Conservation (phyloP, 2,329 filamentous ascomycete species). For the Ophiostoma sp. region DNA sequence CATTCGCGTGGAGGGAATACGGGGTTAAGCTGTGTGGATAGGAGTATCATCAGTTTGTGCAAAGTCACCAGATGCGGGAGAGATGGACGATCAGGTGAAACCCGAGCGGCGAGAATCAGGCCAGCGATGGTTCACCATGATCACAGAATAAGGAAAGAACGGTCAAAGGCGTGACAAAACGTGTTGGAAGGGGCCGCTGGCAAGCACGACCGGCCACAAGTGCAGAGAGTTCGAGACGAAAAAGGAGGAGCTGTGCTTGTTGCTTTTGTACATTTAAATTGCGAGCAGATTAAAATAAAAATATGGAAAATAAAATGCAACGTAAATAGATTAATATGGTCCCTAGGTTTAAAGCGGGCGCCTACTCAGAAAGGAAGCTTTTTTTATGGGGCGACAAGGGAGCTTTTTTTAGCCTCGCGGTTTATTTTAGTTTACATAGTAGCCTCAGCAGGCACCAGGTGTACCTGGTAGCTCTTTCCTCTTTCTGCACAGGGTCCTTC, state of each 20-base stretch:
- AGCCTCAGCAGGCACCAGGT: no score
- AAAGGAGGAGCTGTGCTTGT: neutral
- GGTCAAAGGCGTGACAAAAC: neutral
- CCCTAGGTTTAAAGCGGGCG: neutral
- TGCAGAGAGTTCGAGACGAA: neutral
- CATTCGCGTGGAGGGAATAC: no score
- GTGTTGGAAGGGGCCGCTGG: neutral
- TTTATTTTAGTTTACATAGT: no score
- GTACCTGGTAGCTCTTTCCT: no score
- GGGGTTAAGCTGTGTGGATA: no score
- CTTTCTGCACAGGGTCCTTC: no score
- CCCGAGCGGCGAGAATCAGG: neutral
- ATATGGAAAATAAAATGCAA: no score
- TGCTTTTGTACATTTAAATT: neutral
- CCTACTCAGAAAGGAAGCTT: no score
- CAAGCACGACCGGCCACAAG: constrained; percentile 1
- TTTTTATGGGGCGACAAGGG: no score
- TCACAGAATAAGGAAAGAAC: neutral
- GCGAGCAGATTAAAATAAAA: neutral
- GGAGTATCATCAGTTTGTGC: neutral
- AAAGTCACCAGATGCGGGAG: neutral
- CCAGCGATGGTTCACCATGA: neutral
- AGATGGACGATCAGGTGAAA: neutral
- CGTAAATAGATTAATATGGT: neutral
- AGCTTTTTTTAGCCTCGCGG: no score